phyloP scores from a whole-genome alignment of 768 basidiomycete genomes.

The Nidularia sp. region DNA sequence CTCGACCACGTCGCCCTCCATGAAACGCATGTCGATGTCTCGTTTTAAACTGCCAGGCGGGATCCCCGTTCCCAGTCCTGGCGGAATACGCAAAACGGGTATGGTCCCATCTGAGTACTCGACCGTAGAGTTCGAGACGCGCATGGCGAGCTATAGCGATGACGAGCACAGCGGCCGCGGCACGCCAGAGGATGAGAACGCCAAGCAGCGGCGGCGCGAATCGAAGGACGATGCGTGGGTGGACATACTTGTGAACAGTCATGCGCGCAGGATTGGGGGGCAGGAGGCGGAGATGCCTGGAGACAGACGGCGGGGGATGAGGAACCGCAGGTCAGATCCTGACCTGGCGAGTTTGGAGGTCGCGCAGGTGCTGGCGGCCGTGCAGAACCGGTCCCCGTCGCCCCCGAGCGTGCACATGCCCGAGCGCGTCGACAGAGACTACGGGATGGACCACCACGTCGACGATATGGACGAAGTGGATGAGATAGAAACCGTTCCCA shows the following conservation, averaged over 20 bases:
- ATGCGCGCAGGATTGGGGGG: slow-evolving; percentile 43
- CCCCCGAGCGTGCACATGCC: slow-evolving; percentile 27
- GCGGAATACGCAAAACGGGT: slow-evolving; percentile 40
- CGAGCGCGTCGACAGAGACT: slow-evolving; percentile 31
- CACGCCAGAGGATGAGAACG: slow-evolving; percentile 31
- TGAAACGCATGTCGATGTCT: slow-evolving; percentile 39
- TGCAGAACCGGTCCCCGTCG: slow-evolving; percentile 32
- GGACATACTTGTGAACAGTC: slow-evolving; percentile 72
- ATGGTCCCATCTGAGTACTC: slow-evolving; percentile 74
- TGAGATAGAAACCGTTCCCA: slow-evolving; percentile 43
- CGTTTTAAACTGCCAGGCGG: slow-evolving; percentile 57
- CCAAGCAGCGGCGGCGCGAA: slow-evolving; percentile 44
- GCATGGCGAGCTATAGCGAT: slow-evolving; percentile 63
- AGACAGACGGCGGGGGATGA: slow-evolving; percentile 26
- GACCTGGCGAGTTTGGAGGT: slow-evolving; percentile 73
- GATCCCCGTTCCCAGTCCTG: slow-evolving; percentile 53
- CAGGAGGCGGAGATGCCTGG: slow-evolving; percentile 45
- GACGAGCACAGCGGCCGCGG: slow-evolving; percentile 30
- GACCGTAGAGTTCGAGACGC: slow-evolving; percentile 78
- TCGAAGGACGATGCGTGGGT: slow-evolving; percentile 79
- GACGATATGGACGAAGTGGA: slow-evolving; percentile 43
- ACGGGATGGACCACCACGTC: slow-evolving; percentile 27
- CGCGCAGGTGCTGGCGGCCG: slow-evolving; percentile 64
- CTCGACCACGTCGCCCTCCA: slow-evolving; percentile 21
- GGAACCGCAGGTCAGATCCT: slow-evolving; percentile 43